These are phyloP conservation scores for Cladosporium colombiae DNA, from an alignment of 2,329 filamentous ascomycete species.

Conservation along the genomic window DNA sequence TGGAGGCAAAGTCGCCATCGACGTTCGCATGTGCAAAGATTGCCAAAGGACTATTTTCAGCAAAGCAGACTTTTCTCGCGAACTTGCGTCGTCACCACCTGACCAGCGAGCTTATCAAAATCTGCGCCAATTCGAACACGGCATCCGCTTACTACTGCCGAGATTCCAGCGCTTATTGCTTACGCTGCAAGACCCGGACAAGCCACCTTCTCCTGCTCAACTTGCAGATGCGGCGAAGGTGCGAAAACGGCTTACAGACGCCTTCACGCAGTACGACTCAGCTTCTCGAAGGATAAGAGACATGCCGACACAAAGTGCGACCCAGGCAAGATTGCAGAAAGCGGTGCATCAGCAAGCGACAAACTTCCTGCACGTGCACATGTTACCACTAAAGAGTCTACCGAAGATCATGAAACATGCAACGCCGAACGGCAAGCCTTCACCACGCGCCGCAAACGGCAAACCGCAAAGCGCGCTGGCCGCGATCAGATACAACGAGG, in stretches of 20 bases:
- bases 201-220: conserved; percentile 66
- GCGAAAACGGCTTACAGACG: conserved; percentile 84
- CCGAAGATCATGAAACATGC: conserved; percentile 56
- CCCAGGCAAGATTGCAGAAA: conserved; percentile 74
- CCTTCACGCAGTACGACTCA: conserved; percentile 82
- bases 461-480: conserved; percentile 52
- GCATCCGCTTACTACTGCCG: conserved; percentile 78
- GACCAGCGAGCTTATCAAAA: conserved; percentile 83
- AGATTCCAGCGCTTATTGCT: conserved; percentile 78
- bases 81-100: conserved; percentile 66
- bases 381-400: conserved; percentile 72
- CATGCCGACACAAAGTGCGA: conserved; percentile 68
- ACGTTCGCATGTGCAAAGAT: conserved; percentile 89
- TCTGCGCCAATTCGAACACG: conserved; percentile 81
- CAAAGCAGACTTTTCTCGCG: conserved; percentile 74
- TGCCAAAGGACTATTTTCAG: conserved; percentile 74
- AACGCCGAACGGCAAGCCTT: conserved; percentile 48
- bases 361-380: conserved; percentile 82
- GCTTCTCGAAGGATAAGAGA: conserved; percentile 81
- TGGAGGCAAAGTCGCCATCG: conserved; percentile 64
- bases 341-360: conserved; percentile 81
- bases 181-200: conserved; percentile 70
- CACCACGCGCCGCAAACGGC: conserved; percentile 26
- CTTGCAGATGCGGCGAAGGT: conserved; percentile 85
- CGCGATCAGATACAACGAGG: conserved; percentile 60